These are phyloP conservation scores for Acacia acuminata DNA, from an alignment of 306 rosid species.

Conservation along the genomic window DNA sequence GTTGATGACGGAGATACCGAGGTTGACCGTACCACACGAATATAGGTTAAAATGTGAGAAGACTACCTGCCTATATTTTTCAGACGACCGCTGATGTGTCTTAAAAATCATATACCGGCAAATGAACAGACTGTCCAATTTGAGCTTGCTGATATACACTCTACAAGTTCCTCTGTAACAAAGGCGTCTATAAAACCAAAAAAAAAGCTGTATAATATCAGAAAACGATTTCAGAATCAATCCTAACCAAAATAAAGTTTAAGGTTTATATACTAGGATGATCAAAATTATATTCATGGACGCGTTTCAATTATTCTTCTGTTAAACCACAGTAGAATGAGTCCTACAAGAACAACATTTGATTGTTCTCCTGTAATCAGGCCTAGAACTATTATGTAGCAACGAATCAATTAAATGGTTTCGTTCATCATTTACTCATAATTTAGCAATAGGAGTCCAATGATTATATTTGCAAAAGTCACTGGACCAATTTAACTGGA, in stretches of 20 bases:
- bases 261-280: constrained; percentile 1
- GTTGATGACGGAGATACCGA: too few relatives aligned
- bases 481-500: not conserved
- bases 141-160: constrained; percentile 46
- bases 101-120: constrained; percentile 17
- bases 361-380: not conserved
- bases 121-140: constrained; percentile 52
- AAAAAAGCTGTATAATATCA: not conserved
- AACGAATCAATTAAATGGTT: not conserved
- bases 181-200: constrained; percentile 48
- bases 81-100: constrained; percentile 29
- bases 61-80: too few relatives aligned
- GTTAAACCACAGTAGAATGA: constrained; percentile 58
- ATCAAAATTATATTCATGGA: constrained; percentile 52
- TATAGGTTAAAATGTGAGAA: not conserved
- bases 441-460: not conserved
- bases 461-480: not conserved
- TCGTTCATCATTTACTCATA: not conserved
- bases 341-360: constrained; percentile 33
- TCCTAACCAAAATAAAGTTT: not conserved
- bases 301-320: constrained; percentile 40
- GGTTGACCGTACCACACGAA: not conserved
- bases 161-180: constrained; percentile 50
- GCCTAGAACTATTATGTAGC: not conserved
- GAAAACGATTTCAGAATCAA: not conserved